These are phyloP conservation scores for Cyamopsis tetragonoloba DNA, from an alignment of 306 rosid genomes.

Conservation along the genomic window DNA sequence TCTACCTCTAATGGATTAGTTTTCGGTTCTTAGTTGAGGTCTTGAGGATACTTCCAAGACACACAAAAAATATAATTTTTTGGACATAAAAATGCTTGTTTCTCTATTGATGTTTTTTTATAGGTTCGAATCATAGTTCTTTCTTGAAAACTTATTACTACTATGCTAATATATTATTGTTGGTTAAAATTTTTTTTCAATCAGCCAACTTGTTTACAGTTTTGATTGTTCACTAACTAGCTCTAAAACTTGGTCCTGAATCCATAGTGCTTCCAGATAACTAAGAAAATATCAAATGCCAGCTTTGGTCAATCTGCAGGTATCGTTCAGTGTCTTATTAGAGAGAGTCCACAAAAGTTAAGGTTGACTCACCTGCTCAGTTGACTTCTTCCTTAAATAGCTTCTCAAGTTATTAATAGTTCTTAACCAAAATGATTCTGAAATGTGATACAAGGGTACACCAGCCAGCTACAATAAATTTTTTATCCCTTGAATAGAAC, in stretches of 20 bases:
- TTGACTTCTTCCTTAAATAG: conserved; percentile 29
- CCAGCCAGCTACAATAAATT: conserved; percentile 7
- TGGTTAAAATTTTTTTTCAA: neutral
- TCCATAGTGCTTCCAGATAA: conserved; percentile 29
- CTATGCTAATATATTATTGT: no score
- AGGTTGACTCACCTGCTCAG: conserved; percentile 46
- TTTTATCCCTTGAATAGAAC: neutral
- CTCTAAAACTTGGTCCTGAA: neutral
- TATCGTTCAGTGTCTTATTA: neutral
- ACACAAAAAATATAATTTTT: no score
- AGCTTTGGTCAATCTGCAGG: conserved; percentile 29
- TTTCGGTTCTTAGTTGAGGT: no score
- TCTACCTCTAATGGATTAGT: no score
- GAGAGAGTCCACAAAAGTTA: conserved; percentile 14
- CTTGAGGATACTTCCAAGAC: no score
- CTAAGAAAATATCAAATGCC: conserved; percentile 8
- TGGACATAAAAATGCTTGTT: no score
- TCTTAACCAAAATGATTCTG: neutral
- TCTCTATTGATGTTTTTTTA: no score
- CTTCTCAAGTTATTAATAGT: neutral
- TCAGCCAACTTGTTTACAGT: neutral
- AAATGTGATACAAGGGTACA: neutral
- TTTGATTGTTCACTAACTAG: neutral
- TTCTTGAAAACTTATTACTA: no score
- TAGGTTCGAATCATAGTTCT: no score